A percentile compares a stretch with the other conserved stretches of the same genome.
phyloP scores from a whole-genome alignment of 805 yeast species.

The Yamadazyma sp. region DNA sequence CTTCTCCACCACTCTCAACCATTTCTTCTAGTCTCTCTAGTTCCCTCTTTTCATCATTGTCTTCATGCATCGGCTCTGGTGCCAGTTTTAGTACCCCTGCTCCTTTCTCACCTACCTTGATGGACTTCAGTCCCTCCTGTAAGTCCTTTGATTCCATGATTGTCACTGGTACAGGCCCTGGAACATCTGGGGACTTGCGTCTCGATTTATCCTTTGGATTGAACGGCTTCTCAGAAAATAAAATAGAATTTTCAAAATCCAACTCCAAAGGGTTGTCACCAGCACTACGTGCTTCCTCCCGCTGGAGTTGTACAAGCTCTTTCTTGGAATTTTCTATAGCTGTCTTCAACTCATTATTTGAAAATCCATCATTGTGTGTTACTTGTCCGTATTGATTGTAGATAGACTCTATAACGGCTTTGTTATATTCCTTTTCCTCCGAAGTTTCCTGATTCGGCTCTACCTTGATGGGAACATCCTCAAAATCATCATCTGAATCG shows the following conservation, averaged over 20 bases:
- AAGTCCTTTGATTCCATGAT: no score
- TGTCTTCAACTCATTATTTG: slow-evolving; percentile 36
- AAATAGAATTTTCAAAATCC: slow-evolving; percentile 23
- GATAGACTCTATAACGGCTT: slow-evolving; percentile 37
- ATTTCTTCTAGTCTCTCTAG: slow-evolving; percentile 11
- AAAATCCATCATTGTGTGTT: slow-evolving; percentile 6
- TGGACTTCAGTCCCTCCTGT: no score
- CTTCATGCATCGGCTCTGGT: no score
- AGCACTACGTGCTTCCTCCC: slow-evolving; percentile 1
- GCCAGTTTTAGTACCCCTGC: no score
- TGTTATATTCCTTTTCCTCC: slow-evolving; percentile 27
- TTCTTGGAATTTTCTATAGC: slow-evolving; percentile 51
- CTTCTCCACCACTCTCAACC: slow-evolving; percentile 13
- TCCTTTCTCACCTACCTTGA: no score
- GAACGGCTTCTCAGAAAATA: slow-evolving; percentile 21
- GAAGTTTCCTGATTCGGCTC: slow-evolving; percentile 23
- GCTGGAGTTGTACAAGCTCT: slow-evolving; percentile 28
- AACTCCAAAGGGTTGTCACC: slow-evolving; percentile 9
- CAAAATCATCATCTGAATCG: slow-evolving; percentile 44
- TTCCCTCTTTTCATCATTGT: slow-evolving; percentile 8
- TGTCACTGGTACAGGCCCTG: background rate
- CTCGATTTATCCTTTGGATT: background rate
- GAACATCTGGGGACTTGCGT: background rate
- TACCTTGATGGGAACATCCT: slow-evolving; percentile 57
- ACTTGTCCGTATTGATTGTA: slow-evolving; percentile 27